Percentiles rank a stretch among this genome's conserved stretches.
Evolutionary conservation across 116 monocot species (phyloP).

Genomic region (Zostera marina): DNA sequence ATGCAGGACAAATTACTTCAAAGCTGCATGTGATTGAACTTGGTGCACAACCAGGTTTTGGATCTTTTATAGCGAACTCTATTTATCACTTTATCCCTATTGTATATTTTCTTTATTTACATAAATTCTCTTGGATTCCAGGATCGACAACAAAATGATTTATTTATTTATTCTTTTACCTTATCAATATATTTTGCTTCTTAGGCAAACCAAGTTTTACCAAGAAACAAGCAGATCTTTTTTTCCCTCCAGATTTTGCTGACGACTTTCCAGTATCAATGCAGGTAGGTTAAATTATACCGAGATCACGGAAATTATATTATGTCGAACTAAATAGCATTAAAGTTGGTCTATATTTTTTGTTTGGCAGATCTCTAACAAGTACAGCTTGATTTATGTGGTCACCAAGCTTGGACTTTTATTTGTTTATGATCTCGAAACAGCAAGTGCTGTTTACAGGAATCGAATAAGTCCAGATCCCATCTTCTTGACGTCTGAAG

Average conservation of each 20-base stretch:
- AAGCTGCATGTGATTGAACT: constrained; percentile 99
- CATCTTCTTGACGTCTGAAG: constrained; percentile 92
- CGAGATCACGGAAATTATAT: not conserved
- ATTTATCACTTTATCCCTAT: not conserved
- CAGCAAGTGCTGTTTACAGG: constrained; percentile 91
- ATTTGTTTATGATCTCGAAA: constrained; percentile 99
- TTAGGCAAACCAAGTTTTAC: constrained; percentile 92
- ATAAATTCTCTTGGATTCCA: not conserved
- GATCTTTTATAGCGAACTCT: constrained; percentile 5
- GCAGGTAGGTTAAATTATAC: constrained; percentile 36
- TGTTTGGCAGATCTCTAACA: constrained; percentile 68
- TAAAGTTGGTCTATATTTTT: not conserved
- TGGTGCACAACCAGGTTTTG: constrained; percentile 86
- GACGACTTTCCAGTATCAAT: constrained; percentile 95
- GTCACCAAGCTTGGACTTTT: constrained; percentile 96
- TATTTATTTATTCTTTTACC: constrained; percentile 1
- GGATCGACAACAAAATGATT: not conserved
- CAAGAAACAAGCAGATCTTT: constrained; percentile 98
- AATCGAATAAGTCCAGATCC: constrained; percentile 99
- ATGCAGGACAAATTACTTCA: constrained; percentile 87
- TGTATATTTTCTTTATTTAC: not conserved
- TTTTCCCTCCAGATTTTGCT: constrained; percentile 98
- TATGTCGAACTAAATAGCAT: not conserved
- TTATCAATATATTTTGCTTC: not conserved
- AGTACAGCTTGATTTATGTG: constrained; percentile 92